Conservation (phyloP, 176 grass and related monocot species). For the Panicum miliaceum region DNA sequence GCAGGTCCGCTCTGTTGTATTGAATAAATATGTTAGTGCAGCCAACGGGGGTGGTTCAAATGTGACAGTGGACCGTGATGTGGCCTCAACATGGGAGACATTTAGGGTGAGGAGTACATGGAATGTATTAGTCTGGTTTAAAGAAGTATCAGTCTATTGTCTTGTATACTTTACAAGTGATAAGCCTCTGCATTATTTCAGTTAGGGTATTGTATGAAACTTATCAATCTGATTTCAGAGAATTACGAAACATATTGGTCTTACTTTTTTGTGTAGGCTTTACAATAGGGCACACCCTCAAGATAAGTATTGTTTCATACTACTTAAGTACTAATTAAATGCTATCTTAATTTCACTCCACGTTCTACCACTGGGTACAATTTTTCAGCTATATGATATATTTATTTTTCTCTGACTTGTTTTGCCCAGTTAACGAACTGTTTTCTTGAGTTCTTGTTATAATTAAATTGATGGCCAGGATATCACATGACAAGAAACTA, state of each 20-base stretch:
- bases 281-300: not conserved
- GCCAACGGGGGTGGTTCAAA: slow-evolving; percentile 57
- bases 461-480: not conserved
- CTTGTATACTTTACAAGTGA: slow-evolving; percentile 25
- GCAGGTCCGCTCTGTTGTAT: slow-evolving; percentile 60
- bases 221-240: not conserved
- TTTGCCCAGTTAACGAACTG: not conserved
- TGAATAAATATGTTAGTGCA: slow-evolving; percentile 65
- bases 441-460: not conserved
- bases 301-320: not conserved
- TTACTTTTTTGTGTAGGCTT: slow-evolving; percentile 16
- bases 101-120: slow-evolving; percentile 55
- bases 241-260: not conserved
- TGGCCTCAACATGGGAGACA: slow-evolving; percentile 71
- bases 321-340: not conserved
- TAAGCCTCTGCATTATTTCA: not conserved
- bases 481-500: not conserved
- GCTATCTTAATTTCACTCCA: slow-evolving; percentile 19
- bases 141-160: slow-evolving; percentile 20
- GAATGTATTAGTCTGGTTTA: not conserved
- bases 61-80: slow-evolving; percentile 64
- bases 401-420: not conserved
- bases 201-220: not conserved
- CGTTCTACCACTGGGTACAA: not conserved
- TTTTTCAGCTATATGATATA: slow-evolving; percentile 12